A percentile compares a stretch with the other conserved stretches of the same genome.
Conservation (phyloP, 345 rosid species). For the Conringia planisiliqua region DNA sequence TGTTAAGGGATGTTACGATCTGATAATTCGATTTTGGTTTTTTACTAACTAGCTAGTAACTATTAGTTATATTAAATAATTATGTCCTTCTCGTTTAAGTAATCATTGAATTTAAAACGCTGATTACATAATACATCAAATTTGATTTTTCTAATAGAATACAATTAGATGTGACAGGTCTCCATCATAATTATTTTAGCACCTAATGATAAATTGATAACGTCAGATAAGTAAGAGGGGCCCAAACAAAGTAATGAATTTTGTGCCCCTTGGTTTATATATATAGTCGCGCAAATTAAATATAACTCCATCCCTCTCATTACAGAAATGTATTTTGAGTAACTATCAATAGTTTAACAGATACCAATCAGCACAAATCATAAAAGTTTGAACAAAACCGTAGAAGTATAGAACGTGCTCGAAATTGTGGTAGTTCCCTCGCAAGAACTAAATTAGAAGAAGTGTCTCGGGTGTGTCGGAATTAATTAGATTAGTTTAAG, state of each 20-base stretch:
- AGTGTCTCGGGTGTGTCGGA: not conserved
- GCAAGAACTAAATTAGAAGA: not conserved
- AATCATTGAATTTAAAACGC: not conserved
- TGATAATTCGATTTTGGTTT: too few relatives aligned
- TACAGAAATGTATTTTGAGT: not conserved
- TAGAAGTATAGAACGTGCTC: not conserved
- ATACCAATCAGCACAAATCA: not conserved
- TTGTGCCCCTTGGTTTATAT: slow-evolving; percentile 16
- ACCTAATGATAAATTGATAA: slow-evolving; percentile 25
- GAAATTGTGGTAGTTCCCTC: not conserved
- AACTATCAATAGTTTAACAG: not conserved
- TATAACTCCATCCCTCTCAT: not conserved
- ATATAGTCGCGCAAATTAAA: not conserved
- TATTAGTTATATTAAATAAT: too few relatives aligned
- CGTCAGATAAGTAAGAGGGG: slow-evolving; percentile 3
- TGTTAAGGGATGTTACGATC: not conserved
- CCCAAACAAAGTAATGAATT: not conserved
- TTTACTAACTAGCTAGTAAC: too few relatives aligned
- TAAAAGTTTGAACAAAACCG: not conserved
- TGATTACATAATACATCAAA: not conserved
- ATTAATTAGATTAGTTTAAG: slow-evolving; percentile 3
- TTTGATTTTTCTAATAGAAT: not conserved
- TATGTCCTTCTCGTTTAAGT: not conserved
- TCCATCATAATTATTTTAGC: slow-evolving; percentile 11
- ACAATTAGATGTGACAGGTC: slow-evolving; percentile 23